Base-by-base conservation (phyloP, 495 filamentous ascomycete species). In the Trichoderma reesei region DNA sequence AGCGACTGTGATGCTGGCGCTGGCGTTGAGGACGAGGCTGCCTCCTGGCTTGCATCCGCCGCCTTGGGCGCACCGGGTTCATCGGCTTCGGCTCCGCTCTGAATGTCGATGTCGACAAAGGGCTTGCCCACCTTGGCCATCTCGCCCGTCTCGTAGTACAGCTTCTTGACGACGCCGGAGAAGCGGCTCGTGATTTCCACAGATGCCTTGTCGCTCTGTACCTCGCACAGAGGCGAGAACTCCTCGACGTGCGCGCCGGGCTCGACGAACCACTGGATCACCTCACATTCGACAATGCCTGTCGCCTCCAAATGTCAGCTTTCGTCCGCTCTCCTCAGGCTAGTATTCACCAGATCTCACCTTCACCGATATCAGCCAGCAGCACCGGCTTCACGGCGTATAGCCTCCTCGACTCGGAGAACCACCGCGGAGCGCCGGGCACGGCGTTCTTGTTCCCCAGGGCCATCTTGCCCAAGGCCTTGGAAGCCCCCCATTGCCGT, bases 201-300 rank as follows among this genome's bases (percentile, higher is more conserved):
- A n/a, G 91, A 92, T 14, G 95, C 95, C 75, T 99, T 99, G 77
- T 99, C 95, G 63, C 90, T 94, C 72, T 97, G 94, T 46, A 98
- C 95, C 76, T 99, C 94, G 74, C 95, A 99, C 42, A 99, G 78
- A 63, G 91, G 93, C 72, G 95, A 93, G 84, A 96, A 99, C 76
- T 99, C 91, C 79, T 98, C 92, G 68, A 99, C 91, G 63, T 91
- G 86, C 33, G 95, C 95, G 61, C 90, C 92, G 61, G 96, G 92
- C 74, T 96, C 88, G 66, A 98, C 94, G 74, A 97, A 99, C 95
- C 95, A 99, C 79, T 98, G 95, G 68, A 98, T 98, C 70, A 99
- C 90, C 74, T 98, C 93, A 74, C 94, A 95, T 77, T 98, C 94
- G 68, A 91, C 90, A 70, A 98, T 98, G 60, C 94, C 92, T 96